Conservation (phyloP, 352 stramenopile genomes). For the Globisporangium cylindrosporum region DNA sequence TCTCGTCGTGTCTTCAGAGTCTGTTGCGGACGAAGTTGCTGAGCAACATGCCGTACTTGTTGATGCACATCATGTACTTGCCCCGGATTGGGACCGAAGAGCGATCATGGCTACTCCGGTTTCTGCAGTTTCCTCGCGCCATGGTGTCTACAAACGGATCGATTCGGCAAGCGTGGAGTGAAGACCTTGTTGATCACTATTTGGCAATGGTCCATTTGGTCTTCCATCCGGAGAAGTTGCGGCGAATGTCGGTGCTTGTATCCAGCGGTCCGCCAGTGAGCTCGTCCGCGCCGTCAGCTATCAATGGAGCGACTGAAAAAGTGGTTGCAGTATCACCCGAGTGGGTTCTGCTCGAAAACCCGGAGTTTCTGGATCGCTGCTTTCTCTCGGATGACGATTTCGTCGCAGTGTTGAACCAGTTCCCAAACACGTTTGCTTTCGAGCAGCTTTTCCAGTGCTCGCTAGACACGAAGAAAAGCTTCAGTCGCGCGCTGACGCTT, state of each 20-base stretch:
- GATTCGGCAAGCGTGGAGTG: slow-evolving; percentile 62
- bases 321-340: slow-evolving; percentile 49
- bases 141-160: slow-evolving; percentile 57
- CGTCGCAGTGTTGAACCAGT: slow-evolving; percentile 80
- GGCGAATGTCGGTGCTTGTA: slow-evolving; percentile 64
- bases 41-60: slow-evolving; percentile 77
- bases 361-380: slow-evolving; percentile 73
- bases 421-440: slow-evolving; percentile 80
- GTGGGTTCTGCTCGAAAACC: slow-evolving; percentile 84
- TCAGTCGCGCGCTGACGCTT: slow-evolving; percentile 69
- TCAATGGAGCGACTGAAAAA: slow-evolving; percentile 23
- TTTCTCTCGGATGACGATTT: slow-evolving; percentile 86
- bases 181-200: slow-evolving; percentile 84
- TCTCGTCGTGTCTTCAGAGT: slow-evolving; percentile 58
- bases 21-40: slow-evolving; percentile 61
- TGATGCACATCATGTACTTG: slow-evolving; percentile 87
- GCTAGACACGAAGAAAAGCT: slow-evolving; percentile 74
- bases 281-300: slow-evolving; percentile 11
- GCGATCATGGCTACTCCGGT: slow-evolving; percentile 73
- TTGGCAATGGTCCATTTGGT: slow-evolving; percentile 84
- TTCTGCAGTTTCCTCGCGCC: slow-evolving; percentile 76
- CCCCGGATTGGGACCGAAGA: slow-evolving; percentile 77
- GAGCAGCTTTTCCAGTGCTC: slow-evolving; percentile 70
- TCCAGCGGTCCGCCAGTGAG: slow-evolving; percentile 50
- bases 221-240: slow-evolving; percentile 83